Evolutionary conservation across 345 rosid species (phyloP), one percentile per base, ranked within the genome.

Genomic region (Garcia nutans): DNA sequence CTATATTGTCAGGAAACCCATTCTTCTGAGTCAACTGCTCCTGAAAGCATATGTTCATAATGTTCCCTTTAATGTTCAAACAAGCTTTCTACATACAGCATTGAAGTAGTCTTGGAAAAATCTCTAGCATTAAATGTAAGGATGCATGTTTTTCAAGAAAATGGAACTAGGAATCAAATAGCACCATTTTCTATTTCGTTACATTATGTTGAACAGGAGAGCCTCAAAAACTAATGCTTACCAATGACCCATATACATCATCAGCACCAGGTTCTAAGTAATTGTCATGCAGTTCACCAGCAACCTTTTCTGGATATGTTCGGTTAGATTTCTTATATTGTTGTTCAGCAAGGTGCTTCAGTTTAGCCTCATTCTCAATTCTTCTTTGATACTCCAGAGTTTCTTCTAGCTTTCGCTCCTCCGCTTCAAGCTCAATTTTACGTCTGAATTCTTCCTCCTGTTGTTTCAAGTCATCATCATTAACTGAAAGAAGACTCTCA

Each of bases 361-460:
- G 85, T 80, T 96, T 96, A 66, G 97, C 93, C 87, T 90, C 98
- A 84, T 90, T 84, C 90, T 96, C 98, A 79, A 93, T 88, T 79
- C 79, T 83, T 77, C 96, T 92, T 83, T 93, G 99, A 80, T 91
- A 90, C 83, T 90, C 94, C 69, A 96, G 77, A 41, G 95, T 86
- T 84, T 88, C 94, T 84, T 90, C 92, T 28, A 93, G 97, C 87
- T 90, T 92, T 80, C 90, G 87, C 78, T 89, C 99, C 91, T 93
- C 98, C 59, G 83, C 93, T 85, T 92, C 96, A 73, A 88, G 90
- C 90, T 93, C 97, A 74, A 88, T 81, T 85, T 77, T 88, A 79
- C 85, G 89, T 84, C 86, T 88, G 74, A 86, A 78, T 84, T 91
- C 97, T 77, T 91, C 97, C 72, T 91, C 96, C 80, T 83, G 89